A percentile compares a stretch with the other conserved stretches of the same genome.
Conservation (phyloP, 2,329 filamentous ascomycete species). For the Colletotrichum spaethianum region DNA sequence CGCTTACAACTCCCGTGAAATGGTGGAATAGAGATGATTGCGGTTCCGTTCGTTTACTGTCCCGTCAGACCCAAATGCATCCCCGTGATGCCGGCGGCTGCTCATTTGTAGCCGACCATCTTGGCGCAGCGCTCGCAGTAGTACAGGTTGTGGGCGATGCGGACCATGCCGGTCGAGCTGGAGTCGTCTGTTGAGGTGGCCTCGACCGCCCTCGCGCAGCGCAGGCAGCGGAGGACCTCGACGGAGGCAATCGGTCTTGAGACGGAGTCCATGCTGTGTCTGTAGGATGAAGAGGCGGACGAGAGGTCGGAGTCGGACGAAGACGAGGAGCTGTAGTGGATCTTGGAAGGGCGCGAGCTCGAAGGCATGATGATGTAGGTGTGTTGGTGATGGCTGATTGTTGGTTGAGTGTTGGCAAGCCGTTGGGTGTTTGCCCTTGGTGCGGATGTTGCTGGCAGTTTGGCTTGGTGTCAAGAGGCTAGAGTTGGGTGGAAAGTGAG, state of each 20-base stretch:
- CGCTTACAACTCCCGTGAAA: background rate
- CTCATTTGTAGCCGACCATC: constrained; percentile 75
- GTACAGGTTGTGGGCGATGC: constrained; percentile 76
- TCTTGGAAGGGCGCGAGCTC: constrained; percentile 52
- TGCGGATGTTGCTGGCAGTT: constrained; percentile 5
- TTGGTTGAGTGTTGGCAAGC: background rate
- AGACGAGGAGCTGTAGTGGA: constrained; percentile 57
- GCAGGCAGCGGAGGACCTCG: constrained; percentile 73
- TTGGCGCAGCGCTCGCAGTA: constrained; percentile 76
- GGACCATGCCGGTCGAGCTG: constrained; percentile 72
- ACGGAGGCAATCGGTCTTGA: constrained; percentile 65
- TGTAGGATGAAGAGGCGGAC: constrained; percentile 52
- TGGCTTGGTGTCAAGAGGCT: constrained; percentile 15
- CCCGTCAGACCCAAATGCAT: constrained; percentile 14
- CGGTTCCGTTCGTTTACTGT: background rate
- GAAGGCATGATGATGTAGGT: constrained; percentile 47
- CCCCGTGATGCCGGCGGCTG: background rate
- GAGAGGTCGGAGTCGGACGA: constrained; percentile 61
- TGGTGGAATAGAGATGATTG: constrained; percentile 3
- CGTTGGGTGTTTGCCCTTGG: background rate
- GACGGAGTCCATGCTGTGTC: constrained; percentile 65
- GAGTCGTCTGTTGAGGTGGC: constrained; percentile 73
- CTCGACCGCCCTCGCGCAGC: constrained; percentile 73
- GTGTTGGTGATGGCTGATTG: background rate
- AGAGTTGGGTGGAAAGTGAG: constrained; percentile 8